These are phyloP conservation scores for Coleophoma eucalyptorum DNA, from an alignment of 2,329 filamentous ascomycete species.

Conservation along the genomic window DNA sequence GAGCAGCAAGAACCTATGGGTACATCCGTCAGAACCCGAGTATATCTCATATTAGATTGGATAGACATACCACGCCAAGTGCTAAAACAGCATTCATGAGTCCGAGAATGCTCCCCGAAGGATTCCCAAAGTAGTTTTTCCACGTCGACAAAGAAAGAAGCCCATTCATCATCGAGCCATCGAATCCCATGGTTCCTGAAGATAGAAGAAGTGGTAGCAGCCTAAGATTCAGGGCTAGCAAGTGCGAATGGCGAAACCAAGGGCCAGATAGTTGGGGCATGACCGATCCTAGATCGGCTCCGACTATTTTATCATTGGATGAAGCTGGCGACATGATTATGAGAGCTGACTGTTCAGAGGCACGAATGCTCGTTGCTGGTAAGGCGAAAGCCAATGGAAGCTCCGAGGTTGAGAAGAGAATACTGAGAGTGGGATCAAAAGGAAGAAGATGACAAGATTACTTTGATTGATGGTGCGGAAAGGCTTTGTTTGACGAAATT, in stretches of 20 bases:
- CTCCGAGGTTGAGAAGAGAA: too few species aligned
- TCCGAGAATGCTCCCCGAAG: slow-evolving; percentile 28
- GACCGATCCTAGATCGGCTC: background rate
- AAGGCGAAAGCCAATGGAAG: too few species aligned
- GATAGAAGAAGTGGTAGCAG: background rate
- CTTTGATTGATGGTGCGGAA: too few species aligned
- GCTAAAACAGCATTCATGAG: slow-evolving; percentile 27
- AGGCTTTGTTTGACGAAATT: too few species aligned
- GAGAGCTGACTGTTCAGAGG: too few species aligned
- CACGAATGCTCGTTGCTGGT: too few species aligned
- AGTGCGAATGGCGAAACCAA: background rate
- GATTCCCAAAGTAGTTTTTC: slow-evolving; percentile 32
- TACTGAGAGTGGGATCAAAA: too few species aligned
- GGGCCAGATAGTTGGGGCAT: background rate
- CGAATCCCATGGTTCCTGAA: slow-evolving; percentile 24
- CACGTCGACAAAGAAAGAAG: slow-evolving; percentile 40
- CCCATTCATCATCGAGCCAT: slow-evolving; percentile 41
- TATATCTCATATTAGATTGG: background rate
- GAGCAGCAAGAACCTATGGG: slow-evolving; percentile 17
- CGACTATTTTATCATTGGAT: background rate
- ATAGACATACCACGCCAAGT: background rate
- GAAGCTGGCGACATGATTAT: background rate
- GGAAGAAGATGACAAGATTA: too few species aligned
- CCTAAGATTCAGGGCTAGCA: background rate
- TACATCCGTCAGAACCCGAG: background rate